Evolutionary conservation across 148 eudicot genomes (phyloP).

Genomic region (Polygonum maritimum): DNA sequence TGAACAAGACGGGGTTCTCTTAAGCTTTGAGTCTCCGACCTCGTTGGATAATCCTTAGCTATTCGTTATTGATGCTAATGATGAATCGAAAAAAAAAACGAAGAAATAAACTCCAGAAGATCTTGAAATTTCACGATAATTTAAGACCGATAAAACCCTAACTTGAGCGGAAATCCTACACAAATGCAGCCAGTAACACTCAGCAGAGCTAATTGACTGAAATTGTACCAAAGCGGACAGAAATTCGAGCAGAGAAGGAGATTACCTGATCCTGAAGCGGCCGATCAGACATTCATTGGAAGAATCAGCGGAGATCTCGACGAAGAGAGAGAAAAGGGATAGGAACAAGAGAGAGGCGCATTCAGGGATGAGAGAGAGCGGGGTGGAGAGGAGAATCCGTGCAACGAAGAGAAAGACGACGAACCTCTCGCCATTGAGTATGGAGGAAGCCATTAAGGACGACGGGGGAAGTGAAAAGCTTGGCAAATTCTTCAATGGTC

Average conservation of each 20-base stretch:
- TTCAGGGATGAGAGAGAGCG: conserved; percentile 45
- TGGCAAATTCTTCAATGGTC: not conserved
- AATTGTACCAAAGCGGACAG: not conserved
- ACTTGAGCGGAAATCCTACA: not conserved
- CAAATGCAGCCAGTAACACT: not conserved
- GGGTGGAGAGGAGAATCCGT: conserved; percentile 32
- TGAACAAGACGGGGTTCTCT: no score
- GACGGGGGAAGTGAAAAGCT: not conserved
- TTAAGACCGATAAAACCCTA: not conserved
- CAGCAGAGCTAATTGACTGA: not conserved
- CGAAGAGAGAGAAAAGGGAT: conserved; percentile 34
- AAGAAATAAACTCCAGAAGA: not conserved
- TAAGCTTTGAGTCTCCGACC: not conserved
- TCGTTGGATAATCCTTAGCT: not conserved
- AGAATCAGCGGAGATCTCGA: conserved; percentile 53
- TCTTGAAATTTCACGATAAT: not conserved
- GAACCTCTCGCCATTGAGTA: conserved; percentile 78
- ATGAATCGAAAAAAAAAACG: not conserved
- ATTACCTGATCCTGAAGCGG: conserved; percentile 47
- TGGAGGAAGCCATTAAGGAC: conserved; percentile 35
- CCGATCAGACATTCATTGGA: conserved; percentile 15
- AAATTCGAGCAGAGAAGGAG: not conserved
- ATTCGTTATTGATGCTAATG: not conserved
- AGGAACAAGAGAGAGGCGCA: conserved; percentile 39
- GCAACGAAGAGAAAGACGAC: conserved; percentile 50